Evolutionary conservation across 2,329 filamentous ascomycete species (phyloP), one percentile per base, ranked within the genome.

Genomic region (Zasmidium angulare): DNA sequence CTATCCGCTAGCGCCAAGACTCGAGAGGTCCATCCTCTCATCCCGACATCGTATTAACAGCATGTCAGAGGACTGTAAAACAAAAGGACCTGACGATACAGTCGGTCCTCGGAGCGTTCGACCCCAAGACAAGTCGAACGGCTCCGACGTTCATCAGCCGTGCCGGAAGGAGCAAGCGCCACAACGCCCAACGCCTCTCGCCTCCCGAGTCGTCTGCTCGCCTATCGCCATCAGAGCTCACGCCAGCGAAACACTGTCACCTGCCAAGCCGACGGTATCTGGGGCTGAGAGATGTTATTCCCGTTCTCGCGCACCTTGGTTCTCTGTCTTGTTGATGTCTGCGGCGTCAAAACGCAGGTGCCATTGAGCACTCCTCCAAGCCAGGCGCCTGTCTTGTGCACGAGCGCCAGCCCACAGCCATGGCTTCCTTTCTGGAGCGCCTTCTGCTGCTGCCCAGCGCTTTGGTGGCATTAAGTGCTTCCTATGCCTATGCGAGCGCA

Each of bases 391-490:
- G 36, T 17, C 11, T 14, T 17, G 36, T 43, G 36, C 36, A 43
- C 36, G 36, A 43, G 36, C 36, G n/a, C 7, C n/a, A 14, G 3
- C n/a, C 12, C n/a, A 17, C 36, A 10, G 36, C 36, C 36, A 52
- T 52, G 50, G 50, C 49, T 53, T 57, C 50, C 55, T 57, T 63
- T 51, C 40, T 67, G 46, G 51, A 48, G 36, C 60, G 53, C 47
- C 48, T 68, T 19, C 60, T 66, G 17, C 62, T 65, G 48, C 59
- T 71, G 24, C 66, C 68, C 29, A 61, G 31, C 59, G 60, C 67
- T 21, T 53, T 69, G 20, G 63, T 67, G 50, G 63, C 64, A 21
- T 50, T 63, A 22, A 57, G 55, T 53, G 47, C 60, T 36, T 58
- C 56, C 11, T 51, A 56, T 43, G 58, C 60, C 9, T 21, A 55